Evolutionary conservation across 1,284 basidiomycete genomes (phyloP), one percentile per base, ranked within the genome.

Genomic region (Cutaneotrichosporon sp.): DNA sequence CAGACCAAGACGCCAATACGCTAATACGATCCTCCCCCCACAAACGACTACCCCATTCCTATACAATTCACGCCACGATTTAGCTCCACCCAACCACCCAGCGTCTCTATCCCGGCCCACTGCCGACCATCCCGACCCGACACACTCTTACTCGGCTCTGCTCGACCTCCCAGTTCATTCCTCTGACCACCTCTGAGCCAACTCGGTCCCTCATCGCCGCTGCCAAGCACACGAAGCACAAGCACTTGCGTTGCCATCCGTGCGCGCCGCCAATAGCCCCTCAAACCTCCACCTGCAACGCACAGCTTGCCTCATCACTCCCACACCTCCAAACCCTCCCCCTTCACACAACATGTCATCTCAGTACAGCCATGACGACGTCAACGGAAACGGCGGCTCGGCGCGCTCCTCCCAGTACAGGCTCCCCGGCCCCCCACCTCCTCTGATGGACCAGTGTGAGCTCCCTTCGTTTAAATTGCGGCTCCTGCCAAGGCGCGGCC

Each of bases 401-500:
- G 33, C 60, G 29, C 66, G 65, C 56, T 58, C 58, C 53, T 65
- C 63, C 53, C 65, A 65, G 49, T 34, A 62, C 51, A 63, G 63
- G 34, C 60, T 69, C 60, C 57, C 69, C 49, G 69, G 72, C 27
- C 69, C 73, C 11, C 72, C 69, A 49, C 70, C 73, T 14, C 74
- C 77, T 24, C 57, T 80, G 20, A 67, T 80, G 43, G 79, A 80
- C 67, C 78, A 80, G 60, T 79, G 79, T 79, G 60, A 71, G 78
- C 33, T 24, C 20, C 20, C n/a, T 20, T 22, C 6, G 13, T 29
- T 33, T 33, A n/a, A 24, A 8, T 53, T 25, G 2, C 22, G 47
- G 25, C 25, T n/a, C 47, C 25, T 29, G 25, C 47, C 25, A 50
- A 50, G 16, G n/a, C 18, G 9, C 29, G 9, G 29, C 29, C 5